Evolutionary conservation across 225 moss, liverwort and hornwort genomes (phyloP), one percentile per base, ranked within the genome.

Genomic region (Marchantia paleacea): DNA sequence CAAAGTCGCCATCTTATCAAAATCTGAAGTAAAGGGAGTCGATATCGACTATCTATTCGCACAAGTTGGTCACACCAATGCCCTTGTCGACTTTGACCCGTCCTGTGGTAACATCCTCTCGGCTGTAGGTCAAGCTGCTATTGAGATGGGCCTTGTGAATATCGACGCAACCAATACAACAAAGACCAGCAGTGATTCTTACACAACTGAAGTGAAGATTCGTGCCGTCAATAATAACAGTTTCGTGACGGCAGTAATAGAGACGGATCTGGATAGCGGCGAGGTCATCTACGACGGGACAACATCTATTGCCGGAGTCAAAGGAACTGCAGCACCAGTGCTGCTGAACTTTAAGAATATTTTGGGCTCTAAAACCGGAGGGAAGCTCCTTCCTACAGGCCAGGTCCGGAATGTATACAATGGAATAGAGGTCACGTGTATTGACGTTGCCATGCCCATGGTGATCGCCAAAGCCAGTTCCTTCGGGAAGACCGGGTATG

Each of bases 101-200:
- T 72, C 89, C 0, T 93, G 92, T 53, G 90, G 92, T 57, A 93
- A 93, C 84, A 83, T 93, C 20, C 83, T 93, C 1, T 88, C 84
- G 0, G 91, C 80, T 4, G 92, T 93, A 12, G 89, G 83, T 9
- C 92, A 88, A 4, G 92, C 85, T 11, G 92, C 92, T 0, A 78
- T 91, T 7, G 92, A 93, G 61, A 90, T 90, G 91, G 92, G 91
- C 2, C 75, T 93, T 50, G n/a, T 93, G 0, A 12, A 55, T 0
- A 48, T 52, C 15, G 3, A 87, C 11, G 86, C 83, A 10, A 65
- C 10, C 0, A 24, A 24, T 24, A 9, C 20, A 7, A 65, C 12
- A 25, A 3, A 55, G 3, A 13, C 39, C 15, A 75, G 77, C n/a
- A 5, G 5, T 5, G 39, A 39, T 39, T 5, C 3, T 2, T 39